Percentiles rank a stretch among this genome's conserved stretches.
Evolutionary conservation across 176 grass and related monocot species (phyloP).

Genomic region (Musa schizocarpa): DNA sequence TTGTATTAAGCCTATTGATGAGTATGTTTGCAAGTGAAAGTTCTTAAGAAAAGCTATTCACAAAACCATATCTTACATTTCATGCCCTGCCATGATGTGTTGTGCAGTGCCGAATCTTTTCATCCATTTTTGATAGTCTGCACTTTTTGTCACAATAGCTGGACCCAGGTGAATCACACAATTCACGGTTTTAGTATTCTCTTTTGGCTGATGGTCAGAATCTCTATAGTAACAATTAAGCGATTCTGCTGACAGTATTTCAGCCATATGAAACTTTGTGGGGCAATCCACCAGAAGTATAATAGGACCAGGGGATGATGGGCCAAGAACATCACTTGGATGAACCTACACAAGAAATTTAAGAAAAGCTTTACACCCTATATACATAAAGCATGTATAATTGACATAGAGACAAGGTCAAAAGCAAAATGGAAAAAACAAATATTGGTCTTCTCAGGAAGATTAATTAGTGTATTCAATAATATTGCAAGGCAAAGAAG

Average conservation of each 20-base stretch:
- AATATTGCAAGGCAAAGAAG: background rate
- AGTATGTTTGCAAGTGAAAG: background rate
- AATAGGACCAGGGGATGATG: conserved; percentile 57
- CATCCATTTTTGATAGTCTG: conserved; percentile 82
- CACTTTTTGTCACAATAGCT: conserved; percentile 50
- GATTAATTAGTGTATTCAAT: background rate
- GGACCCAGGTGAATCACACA: conserved; percentile 96
- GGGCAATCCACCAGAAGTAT: conserved; percentile 85
- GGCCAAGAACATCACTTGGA: conserved; percentile 79
- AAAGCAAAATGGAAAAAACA: background rate
- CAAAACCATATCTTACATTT: conserved; percentile 48
- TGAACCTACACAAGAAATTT: conserved; percentile 45
- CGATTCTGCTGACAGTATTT: conserved; percentile 52
- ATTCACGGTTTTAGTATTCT: conserved; percentile 65
- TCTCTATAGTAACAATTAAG: conserved; percentile 54
- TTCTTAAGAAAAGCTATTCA: background rate
- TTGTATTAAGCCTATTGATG: background rate
- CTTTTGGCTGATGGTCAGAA: conserved; percentile 21
- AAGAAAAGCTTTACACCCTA: background rate
- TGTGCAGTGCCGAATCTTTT: conserved; percentile 57
- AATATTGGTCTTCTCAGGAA: background rate
- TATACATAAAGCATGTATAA: background rate
- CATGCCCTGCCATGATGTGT: conserved; percentile 97
- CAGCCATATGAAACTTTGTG: conserved; percentile 48
- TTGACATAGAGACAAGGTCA: background rate